Conservation (phyloP, 2,329 filamentous ascomycete species). For the Cytospora schulzeri region DNA sequence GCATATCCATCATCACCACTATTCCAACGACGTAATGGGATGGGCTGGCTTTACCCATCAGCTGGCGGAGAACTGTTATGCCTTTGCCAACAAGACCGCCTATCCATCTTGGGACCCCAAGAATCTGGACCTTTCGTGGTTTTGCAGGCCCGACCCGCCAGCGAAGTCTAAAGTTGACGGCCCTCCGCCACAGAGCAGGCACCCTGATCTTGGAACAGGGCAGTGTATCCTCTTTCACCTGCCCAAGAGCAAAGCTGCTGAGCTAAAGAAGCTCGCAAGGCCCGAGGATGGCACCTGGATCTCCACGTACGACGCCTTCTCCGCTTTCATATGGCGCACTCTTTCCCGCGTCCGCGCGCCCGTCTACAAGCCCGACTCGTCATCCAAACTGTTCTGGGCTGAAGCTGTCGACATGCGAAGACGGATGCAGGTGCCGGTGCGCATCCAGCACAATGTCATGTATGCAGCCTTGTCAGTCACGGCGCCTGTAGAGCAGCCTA, state of each 20-base stretch:
- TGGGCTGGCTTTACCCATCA: conserved; percentile 43
- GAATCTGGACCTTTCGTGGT: conserved; percentile 39
- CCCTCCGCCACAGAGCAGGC: conserved; percentile 33
- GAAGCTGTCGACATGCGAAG: conserved; percentile 45
- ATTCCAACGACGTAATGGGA: conserved; percentile 45
- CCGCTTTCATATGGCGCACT: conserved; percentile 45
- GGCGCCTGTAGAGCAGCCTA: conserved; percentile 35
- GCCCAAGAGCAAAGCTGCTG: conserved; percentile 44
- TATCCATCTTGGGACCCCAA: conserved; percentile 41
- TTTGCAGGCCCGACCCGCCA: conserved; percentile 36
- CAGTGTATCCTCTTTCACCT: conserved; percentile 45
- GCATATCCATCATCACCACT: conserved; percentile 47
- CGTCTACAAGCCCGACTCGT: conserved; percentile 38
- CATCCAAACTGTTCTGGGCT: conserved; percentile 36
- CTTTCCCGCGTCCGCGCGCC: conserved; percentile 40
- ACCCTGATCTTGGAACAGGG: conserved; percentile 34
- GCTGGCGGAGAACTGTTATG: conserved; percentile 45
- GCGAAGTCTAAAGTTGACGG: conserved; percentile 38
- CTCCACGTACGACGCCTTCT: conserved; percentile 49
- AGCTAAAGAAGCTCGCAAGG: conserved; percentile 42
- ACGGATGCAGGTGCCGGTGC: conserved; percentile 38
- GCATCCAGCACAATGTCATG: conserved; percentile 43
- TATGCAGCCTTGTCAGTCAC: conserved; percentile 34
- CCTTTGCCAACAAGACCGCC: conserved; percentile 27
- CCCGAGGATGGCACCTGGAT: conserved; percentile 43